Conservation (phyloP, 2,329 filamentous ascomycete genomes). For the Podosphaera fusca region DNA sequence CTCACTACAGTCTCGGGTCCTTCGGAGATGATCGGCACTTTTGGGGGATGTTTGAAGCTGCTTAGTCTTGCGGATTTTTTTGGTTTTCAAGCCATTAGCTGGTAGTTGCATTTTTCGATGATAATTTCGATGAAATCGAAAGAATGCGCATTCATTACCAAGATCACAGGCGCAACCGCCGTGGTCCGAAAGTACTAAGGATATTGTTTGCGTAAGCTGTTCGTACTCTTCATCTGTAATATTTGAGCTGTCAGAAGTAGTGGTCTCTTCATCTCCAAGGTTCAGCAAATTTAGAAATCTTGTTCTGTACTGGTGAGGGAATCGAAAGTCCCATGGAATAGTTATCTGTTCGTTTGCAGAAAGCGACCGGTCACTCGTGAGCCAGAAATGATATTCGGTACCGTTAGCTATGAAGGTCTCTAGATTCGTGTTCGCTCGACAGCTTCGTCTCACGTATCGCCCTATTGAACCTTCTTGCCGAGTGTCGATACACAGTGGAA, state of each 20-base stretch:
- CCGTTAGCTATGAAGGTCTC: constrained; percentile 59
- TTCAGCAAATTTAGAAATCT: constrained; percentile 36
- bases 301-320: constrained; percentile 28
- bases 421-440: constrained; percentile 67
- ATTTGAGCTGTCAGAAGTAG: constrained; percentile 11
- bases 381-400: constrained; percentile 77
- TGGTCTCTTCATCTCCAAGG: constrained; percentile 33
- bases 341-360: constrained; percentile 38
- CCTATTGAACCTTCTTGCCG: constrained; percentile 65
- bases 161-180: constrained; percentile 57
- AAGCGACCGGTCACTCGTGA: constrained; percentile 63
- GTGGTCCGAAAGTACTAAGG: constrained; percentile 50
- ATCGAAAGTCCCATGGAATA: constrained; percentile 43
- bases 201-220: constrained; percentile 39
- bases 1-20: constrained; percentile 41
- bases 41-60: constrained; percentile 32
- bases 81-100: constrained; percentile 16
- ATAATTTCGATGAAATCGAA: constrained; percentile 36
- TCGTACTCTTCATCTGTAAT: constrained; percentile 33
- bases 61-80: constrained; percentile 25
- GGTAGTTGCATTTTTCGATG: constrained; percentile 26
- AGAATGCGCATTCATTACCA: constrained; percentile 38
- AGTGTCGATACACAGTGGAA: constrained; percentile 86
- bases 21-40: constrained; percentile 36
- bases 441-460: constrained; percentile 80